Conservation (phyloP, 345 rosid genomes). For the Gossypium herbaceum region DNA sequence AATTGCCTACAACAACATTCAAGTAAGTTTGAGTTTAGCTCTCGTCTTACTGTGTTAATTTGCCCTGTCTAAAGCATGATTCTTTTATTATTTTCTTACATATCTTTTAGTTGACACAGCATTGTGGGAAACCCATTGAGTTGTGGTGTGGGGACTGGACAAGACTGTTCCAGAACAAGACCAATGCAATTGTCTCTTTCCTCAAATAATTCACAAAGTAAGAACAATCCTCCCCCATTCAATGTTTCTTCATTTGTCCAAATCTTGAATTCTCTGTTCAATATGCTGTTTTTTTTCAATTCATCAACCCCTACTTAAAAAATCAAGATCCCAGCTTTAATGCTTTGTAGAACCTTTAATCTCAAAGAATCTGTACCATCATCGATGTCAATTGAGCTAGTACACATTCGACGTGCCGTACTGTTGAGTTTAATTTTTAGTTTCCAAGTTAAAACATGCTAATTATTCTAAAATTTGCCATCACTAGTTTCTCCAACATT, state of each 20-base stretch:
- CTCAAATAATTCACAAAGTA: conserved; percentile 54
- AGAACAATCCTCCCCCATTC: conserved; percentile 13
- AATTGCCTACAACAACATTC: neutral
- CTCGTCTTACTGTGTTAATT: neutral
- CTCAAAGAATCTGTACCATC: too few relatives aligned
- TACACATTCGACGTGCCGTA: too few relatives aligned
- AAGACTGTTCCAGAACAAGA: conserved; percentile 59
- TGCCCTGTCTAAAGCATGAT: neutral
- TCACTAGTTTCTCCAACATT: neutral
- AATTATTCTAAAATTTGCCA: too few relatives aligned
- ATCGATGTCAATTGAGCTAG: too few relatives aligned
- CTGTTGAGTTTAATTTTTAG: too few relatives aligned
- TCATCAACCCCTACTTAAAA: too few relatives aligned
- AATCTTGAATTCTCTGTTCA: neutral
- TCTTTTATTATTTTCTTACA: conserved; percentile 1
- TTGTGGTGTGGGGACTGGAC: conserved; percentile 53
- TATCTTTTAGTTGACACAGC: conserved; percentile 37
- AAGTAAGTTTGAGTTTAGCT: neutral
- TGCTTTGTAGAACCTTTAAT: too few relatives aligned
- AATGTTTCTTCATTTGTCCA: conserved; percentile 11
- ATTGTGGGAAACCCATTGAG: conserved; percentile 74
- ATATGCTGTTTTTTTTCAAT: too few relatives aligned
- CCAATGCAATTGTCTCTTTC: conserved; percentile 43
- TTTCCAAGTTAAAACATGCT: too few relatives aligned
- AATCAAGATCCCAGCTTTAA: too few relatives aligned